Percentiles rank a stretch among this genome's conserved stretches.
phyloP scores from a whole-genome alignment of 2,329 filamentous ascomycete genomes.

The Gnomoniopsis sp. region DNA sequence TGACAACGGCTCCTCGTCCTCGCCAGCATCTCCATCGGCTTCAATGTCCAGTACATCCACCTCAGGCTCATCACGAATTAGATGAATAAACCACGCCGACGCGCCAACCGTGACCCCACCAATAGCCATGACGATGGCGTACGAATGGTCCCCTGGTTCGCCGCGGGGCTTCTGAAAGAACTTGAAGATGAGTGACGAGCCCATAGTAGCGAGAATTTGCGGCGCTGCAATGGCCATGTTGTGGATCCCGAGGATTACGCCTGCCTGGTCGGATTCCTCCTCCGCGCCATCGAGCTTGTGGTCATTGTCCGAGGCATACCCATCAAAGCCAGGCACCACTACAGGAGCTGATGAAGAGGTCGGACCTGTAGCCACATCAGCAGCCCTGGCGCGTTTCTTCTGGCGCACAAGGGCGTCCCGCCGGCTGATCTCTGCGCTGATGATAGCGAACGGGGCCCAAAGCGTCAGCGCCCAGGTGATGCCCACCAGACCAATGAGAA shows the following conservation, averaged over 20 bases:
- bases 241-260: constrained; percentile 90
- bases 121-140: constrained; percentile 80
- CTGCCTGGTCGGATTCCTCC: constrained; percentile 70
- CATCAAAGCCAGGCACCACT: constrained; percentile 17
- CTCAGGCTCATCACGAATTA: constrained; percentile 59
- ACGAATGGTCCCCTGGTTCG: constrained; percentile 78
- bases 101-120: constrained; percentile 76
- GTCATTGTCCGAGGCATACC: constrained; percentile 26
- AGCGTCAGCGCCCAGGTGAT: constrained; percentile 90
- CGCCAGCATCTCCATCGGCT: constrained; percentile 35
- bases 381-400: constrained; percentile 22
- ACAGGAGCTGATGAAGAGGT: constrained; percentile 14
- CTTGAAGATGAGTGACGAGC: constrained; percentile 80
- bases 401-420: constrained; percentile 61
- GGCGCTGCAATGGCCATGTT: constrained; percentile 92
- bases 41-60: constrained; percentile 32
- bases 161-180: constrained; percentile 84
- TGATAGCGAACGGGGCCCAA: constrained; percentile 95
- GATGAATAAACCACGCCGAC: constrained; percentile 69
- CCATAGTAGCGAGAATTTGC: constrained; percentile 84
- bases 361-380: constrained; percentile 8
- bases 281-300: constrained; percentile 33
- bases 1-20: constrained; percentile 8
- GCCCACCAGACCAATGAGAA: constrained; percentile 76
- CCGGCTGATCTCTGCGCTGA: constrained; percentile 85